Base-by-base conservation (phyloP, 2,329 filamentous ascomycete genomes). In the Venturia oleaginea region DNA sequence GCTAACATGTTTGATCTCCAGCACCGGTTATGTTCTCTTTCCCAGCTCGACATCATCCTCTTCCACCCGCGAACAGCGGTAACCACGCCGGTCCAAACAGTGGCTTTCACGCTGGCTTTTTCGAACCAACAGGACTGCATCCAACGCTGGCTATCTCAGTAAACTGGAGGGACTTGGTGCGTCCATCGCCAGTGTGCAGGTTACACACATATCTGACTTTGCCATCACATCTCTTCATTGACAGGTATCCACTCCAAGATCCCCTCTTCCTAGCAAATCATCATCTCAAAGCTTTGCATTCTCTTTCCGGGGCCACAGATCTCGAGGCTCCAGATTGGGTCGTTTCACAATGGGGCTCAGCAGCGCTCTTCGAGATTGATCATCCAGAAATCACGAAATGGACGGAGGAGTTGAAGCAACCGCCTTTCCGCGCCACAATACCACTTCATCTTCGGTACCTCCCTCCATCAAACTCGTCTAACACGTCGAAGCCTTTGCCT, bases 321-420 rank as follows among this genome's bases (percentile, higher is more conserved):
- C 86, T 97, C 63, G 93, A 97, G 77, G 92, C 91, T 0, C 93
- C 93, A 1, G 88, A 88, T 70, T 97, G 95, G 79, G 85, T 87
- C 1, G 82, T 91, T 37, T 72, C 82, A 7, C 75, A 81, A 38
- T 97, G 93, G 93, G 93, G 93, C 5, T 92, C 89, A 0, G 85
- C 83, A 19, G 80, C 91, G 19, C 81, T 97, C 4, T 76, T 97
- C 24, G 87, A 94, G 72, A 81, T 97, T 46, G 83, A 84, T 0
- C 79, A 73, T 27, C 10, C 61, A 13, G 7, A 69, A 72, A n/a
- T 63, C 51, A 32, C 77, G 73, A 69, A 59, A 24, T 59, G 73
- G 76, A 22, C 71, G 78, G 19, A 74, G 0, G 30, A 32, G 27
- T n/a, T 57, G 19, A 37, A 32, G 5, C 30, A 32, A 22, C 51